phyloP scores from a whole-genome alignment of 2,329 filamentous ascomycete species.

The Microcyclosporella mali region DNA sequence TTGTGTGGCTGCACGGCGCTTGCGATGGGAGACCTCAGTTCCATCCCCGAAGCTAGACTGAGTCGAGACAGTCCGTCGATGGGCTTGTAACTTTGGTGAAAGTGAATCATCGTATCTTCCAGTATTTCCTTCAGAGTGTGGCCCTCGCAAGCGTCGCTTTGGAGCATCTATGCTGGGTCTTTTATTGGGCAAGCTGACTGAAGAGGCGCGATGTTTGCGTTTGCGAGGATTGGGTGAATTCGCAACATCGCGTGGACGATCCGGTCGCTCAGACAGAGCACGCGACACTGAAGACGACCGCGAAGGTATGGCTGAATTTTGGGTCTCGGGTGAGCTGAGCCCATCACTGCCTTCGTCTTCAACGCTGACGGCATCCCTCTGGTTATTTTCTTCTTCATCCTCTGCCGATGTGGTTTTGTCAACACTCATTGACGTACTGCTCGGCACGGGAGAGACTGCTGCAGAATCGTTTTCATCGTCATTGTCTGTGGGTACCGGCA shows the following conservation, averaged over 20 bases:
- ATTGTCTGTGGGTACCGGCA: slow-evolving; percentile 26
- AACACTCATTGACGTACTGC: slow-evolving; percentile 20
- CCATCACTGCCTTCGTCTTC: slow-evolving; percentile 26
- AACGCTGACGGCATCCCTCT: slow-evolving; percentile 17
- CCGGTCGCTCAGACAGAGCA: slow-evolving; percentile 27
- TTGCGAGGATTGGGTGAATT: slow-evolving; percentile 32
- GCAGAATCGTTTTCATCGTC: slow-evolving; percentile 29
- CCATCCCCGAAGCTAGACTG: slow-evolving; percentile 54
- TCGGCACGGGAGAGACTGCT: slow-evolving; percentile 24
- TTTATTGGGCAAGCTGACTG: slow-evolving; percentile 29
- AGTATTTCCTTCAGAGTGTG: slow-evolving; percentile 24
- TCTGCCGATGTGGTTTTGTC: slow-evolving; percentile 16
- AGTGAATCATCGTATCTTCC: slow-evolving; percentile 43
- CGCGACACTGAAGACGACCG: slow-evolving; percentile 22
- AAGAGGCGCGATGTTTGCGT: slow-evolving; percentile 33
- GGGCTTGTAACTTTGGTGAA: slow-evolving; percentile 54
- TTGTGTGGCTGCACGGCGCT: slow-evolving; percentile 48
- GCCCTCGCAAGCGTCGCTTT: slow-evolving; percentile 22
- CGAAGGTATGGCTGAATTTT: slow-evolving; percentile 18
- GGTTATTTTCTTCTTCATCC: slow-evolving; percentile 18
- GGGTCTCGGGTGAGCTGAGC: slow-evolving; percentile 28
- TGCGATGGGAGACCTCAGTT: slow-evolving; percentile 33
- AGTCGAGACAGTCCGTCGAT: slow-evolving; percentile 60
- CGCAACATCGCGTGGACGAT: slow-evolving; percentile 15
- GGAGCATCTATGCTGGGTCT: slow-evolving; percentile 26